These are phyloP conservation scores for Scutellaria barbata DNA, from an alignment of 257 asterid genomes.

Conservation along the genomic window DNA sequence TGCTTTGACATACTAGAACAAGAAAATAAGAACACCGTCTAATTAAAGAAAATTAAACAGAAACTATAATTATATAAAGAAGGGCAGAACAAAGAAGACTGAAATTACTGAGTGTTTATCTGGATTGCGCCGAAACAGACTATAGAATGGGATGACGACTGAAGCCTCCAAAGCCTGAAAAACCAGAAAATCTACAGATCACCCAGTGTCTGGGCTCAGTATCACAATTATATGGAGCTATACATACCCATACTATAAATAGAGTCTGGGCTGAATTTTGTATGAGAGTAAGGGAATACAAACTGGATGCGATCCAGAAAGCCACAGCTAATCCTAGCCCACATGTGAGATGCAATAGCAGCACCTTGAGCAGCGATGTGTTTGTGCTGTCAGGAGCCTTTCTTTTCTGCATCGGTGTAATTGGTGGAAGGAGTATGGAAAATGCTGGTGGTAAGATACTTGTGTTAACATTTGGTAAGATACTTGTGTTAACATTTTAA, in stretches of 20 bases:
- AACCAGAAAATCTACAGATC: conserved; percentile 14
- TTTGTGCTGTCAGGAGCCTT: conserved; percentile 30
- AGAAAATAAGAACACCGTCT: background rate
- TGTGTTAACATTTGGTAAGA: too few relatives aligned
- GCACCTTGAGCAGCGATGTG: conserved; percentile 47
- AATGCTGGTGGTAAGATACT: conserved; percentile 6
- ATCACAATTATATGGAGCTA: background rate
- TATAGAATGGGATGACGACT: conserved; percentile 56
- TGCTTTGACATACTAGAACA: conserved; percentile 69
- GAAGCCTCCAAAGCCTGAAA: conserved; percentile 67
- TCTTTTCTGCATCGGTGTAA: conserved; percentile 34
- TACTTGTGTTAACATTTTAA: too few relatives aligned
- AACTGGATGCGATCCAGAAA: conserved; percentile 51
- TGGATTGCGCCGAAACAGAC: conserved; percentile 57
- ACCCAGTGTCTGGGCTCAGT: too few relatives aligned
- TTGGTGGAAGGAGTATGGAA: conserved; percentile 2
- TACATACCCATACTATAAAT: conserved; percentile 57
- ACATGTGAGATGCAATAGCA: conserved; percentile 59
- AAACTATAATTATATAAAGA: background rate
- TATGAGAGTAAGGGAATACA: conserved; percentile 53
- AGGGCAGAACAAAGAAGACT: background rate
- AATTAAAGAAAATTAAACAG: too few relatives aligned
- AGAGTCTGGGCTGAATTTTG: conserved; percentile 65
- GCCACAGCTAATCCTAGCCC: conserved; percentile 68
- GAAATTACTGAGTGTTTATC: conserved; percentile 63